Base-by-base conservation (phyloP, 306 rosid species). In the Cucurbita moschata region DNA sequence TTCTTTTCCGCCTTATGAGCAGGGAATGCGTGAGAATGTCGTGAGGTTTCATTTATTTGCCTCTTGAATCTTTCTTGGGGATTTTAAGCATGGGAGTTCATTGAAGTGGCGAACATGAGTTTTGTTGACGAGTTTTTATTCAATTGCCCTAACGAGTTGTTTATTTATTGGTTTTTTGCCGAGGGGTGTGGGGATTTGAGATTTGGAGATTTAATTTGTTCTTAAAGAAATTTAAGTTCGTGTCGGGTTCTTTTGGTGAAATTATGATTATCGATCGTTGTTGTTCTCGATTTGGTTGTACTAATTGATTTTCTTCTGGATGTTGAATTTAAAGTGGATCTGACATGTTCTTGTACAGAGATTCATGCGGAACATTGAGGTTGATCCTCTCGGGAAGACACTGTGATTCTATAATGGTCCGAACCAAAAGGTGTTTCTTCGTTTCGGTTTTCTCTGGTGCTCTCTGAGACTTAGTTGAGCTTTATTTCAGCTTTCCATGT, bases 311-410 rank as follows among this genome's bases (percentile, higher is more conserved):
- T 72, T 74, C 71, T 64, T 82, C 63, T 43, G 77, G 69, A 84
- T 77, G 82, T 77, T 79, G 81, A 79, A 76, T 88, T 80, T 58
- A 62, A 60, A 81, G 85, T 84, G 88, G 96, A 90, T 92, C 92
- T 86, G 82, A 81, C 71, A 50, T 71, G 81, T 82, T 84, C 63
- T 79, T 84, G 75, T 84, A 74, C 88, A 82, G 85, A 84, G 85
- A 79, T 83, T 86, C 80, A 79, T 80, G 83, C 81, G 69, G 80
- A 75, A 77, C 79, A 79, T 77, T 46, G 83, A 78, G 64, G 84
- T 62, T 73, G 80, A 83, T 78, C 76, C 71, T 79, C 82, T 80
- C 18, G 39, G 62, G 77, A 81, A 79, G 72, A 61, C 79, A 73
- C 81, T 76, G 62, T 68, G 76, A 65, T 75, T 85, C 74, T 84